These are phyloP conservation scores for Venturia asperata DNA, from an alignment of 2,329 filamentous ascomycete species.

Conservation along the genomic window DNA sequence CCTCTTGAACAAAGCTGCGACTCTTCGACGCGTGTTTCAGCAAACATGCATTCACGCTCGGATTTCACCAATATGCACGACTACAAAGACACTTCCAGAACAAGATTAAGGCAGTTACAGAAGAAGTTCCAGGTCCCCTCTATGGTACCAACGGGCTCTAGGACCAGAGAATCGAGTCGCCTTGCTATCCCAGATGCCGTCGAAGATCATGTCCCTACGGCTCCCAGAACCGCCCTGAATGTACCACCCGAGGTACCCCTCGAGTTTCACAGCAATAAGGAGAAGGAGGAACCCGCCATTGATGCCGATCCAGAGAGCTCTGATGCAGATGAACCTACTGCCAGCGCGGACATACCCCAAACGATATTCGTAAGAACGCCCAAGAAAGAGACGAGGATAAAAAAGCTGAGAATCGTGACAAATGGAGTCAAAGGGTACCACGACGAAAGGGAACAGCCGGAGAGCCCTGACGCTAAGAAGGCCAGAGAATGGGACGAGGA, in stretches of 20 bases:
- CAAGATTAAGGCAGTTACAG: not conserved
- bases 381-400: not conserved
- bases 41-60: not conserved
- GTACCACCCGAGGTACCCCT: not conserved
- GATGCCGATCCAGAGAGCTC: slow-evolving; percentile 9
- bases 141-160: not conserved
- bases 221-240: not conserved
- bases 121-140: not conserved
- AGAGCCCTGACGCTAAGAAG: not conserved
- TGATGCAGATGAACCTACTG: not conserved
- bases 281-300: not conserved
- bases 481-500: not conserved
- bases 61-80: not conserved
- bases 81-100: not conserved
- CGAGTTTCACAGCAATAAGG: not conserved
- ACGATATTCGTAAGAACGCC: not conserved
- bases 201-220: not conserved
- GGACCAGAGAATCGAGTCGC: not conserved
- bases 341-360: slow-evolving; percentile 10
- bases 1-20: not conserved
- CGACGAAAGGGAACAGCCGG: not conserved
- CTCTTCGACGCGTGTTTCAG: not conserved
- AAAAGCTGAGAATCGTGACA: not conserved
- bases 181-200: not conserved
- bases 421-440: not conserved